A percentile compares a stretch with the other conserved stretches of the same genome.
These are phyloP conservation scores for Clarkia xantiana DNA, from an alignment of 345 rosid species.

Conservation along the genomic window DNA sequence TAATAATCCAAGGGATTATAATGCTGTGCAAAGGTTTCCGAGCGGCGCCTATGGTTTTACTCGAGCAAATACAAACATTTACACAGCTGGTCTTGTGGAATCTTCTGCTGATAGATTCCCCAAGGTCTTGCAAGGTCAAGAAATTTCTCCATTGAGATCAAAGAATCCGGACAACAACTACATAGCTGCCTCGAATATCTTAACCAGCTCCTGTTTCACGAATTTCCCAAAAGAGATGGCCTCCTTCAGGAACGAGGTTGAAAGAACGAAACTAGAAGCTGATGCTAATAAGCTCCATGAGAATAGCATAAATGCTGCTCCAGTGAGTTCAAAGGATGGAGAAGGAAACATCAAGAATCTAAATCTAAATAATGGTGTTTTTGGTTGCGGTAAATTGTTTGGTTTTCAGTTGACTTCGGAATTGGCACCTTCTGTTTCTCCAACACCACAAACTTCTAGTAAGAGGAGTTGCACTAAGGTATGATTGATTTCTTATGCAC, in stretches of 20 bases:
- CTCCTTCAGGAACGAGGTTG: slow-evolving; percentile 23
- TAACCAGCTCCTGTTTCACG: slow-evolving; percentile 17
- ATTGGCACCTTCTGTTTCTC: slow-evolving; percentile 19
- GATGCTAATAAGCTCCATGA: slow-evolving; percentile 18
- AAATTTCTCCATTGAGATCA: slow-evolving; percentile 52
- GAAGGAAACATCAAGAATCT: slow-evolving; percentile 24
- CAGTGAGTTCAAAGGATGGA: slow-evolving; percentile 19
- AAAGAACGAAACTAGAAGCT: slow-evolving; percentile 20
- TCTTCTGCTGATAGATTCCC: slow-evolving; percentile 34
- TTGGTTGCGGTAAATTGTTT: slow-evolving; percentile 68
- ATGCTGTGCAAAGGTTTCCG: neutral
- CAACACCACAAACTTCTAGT: slow-evolving; percentile 47
- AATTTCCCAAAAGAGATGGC: slow-evolving; percentile 25
- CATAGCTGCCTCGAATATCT: slow-evolving; percentile 19
- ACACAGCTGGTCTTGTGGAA: slow-evolving; percentile 50
- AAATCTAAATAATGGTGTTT: slow-evolving; percentile 20
- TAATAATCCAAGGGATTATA: slow-evolving; percentile 45
- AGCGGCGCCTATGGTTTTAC: slow-evolving; percentile 18
- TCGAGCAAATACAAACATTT: slow-evolving; percentile 23
- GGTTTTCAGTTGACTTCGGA: slow-evolving; percentile 64
- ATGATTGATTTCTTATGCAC: slow-evolving; percentile 12
- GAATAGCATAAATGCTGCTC: slow-evolving; percentile 24
- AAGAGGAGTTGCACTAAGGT: slow-evolving; percentile 94
- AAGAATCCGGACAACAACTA: slow-evolving; percentile 34
- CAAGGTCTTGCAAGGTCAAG: slow-evolving; percentile 99